phyloP scores from a whole-genome alignment of 805 yeast species.

The Candida caryicola region DNA sequence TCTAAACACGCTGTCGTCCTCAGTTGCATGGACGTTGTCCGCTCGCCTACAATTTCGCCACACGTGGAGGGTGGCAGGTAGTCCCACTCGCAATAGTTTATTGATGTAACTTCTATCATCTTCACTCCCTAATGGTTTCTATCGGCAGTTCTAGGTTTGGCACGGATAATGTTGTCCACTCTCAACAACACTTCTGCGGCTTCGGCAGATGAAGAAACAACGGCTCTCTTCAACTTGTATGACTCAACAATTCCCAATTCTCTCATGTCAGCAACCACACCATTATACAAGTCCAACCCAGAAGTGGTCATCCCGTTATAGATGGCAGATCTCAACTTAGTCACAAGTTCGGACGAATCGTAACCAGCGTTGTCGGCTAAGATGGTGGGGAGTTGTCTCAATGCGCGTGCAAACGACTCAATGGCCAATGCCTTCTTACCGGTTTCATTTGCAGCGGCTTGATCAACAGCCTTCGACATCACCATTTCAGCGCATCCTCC shows the following conservation, averaged over 20 bases:
- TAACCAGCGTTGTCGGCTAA: conserved; percentile 96
- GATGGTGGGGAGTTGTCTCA: conserved; percentile 92
- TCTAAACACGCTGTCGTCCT: too few species aligned
- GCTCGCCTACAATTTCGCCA: too few species aligned
- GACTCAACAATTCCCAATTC: conserved; percentile 91
- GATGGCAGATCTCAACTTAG: conserved; percentile 84
- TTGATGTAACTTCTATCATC: not conserved
- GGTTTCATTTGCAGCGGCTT: conserved; percentile 83
- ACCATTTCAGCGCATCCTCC: conserved; percentile 90
- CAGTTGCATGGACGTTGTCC: too few species aligned
- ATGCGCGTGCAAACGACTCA: conserved; percentile 90
- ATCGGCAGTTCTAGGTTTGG: conserved; percentile 96
- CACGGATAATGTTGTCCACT: conserved; percentile 95
- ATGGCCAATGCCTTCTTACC: conserved; percentile 94
- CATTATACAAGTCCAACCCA: conserved; percentile 84
- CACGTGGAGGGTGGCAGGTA: too few species aligned
- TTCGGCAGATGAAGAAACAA: conserved; percentile 93
- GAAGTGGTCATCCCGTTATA: conserved; percentile 90
- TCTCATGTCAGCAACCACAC: conserved; percentile 89
- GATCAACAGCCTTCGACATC: conserved; percentile 96
- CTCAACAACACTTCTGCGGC: conserved; percentile 95
- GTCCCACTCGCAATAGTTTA: not conserved
- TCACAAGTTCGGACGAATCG: conserved; percentile 87
- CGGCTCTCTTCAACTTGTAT: conserved; percentile 87
- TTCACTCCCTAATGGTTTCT: conserved; percentile 47